Conservation (phyloP, 495 filamentous ascomycete genomes). For the Penicillium desertorum region DNA sequence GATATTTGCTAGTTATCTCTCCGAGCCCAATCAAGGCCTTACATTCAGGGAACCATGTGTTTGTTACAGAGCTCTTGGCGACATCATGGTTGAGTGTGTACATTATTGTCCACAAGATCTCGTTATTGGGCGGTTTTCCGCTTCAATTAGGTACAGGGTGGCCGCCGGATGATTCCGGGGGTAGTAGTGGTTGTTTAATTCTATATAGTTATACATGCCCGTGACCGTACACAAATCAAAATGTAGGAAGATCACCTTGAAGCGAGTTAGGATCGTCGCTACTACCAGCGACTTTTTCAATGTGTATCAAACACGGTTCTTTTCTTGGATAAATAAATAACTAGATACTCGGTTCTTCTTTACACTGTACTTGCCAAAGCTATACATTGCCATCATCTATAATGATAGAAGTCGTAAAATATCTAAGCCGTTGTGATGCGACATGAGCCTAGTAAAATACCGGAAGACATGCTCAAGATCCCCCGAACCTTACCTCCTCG, state of each 20-base stretch:
- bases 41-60: background rate
- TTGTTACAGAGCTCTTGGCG: background rate
- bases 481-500: slow-evolving; percentile 14
- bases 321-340: background rate
- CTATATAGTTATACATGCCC: background rate
- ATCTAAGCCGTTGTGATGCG: background rate
- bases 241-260: background rate
- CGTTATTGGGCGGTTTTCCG: background rate
- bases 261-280: background rate
- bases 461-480: background rate
- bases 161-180: background rate
- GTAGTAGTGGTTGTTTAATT: background rate
- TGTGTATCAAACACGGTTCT: background rate
- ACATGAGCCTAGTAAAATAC: background rate
- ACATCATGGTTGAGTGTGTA: background rate
- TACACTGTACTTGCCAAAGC: background rate
- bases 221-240: background rate
- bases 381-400: background rate
- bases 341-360: background rate
- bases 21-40: background rate
- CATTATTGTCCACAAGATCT: background rate
- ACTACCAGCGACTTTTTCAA: background rate
- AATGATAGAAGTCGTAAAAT: background rate
- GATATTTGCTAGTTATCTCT: background rate
- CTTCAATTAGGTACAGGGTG: background rate